Base-by-base conservation (phyloP, 2,329 filamentous ascomycete species). In the Albifimbria verrucaria region DNA sequence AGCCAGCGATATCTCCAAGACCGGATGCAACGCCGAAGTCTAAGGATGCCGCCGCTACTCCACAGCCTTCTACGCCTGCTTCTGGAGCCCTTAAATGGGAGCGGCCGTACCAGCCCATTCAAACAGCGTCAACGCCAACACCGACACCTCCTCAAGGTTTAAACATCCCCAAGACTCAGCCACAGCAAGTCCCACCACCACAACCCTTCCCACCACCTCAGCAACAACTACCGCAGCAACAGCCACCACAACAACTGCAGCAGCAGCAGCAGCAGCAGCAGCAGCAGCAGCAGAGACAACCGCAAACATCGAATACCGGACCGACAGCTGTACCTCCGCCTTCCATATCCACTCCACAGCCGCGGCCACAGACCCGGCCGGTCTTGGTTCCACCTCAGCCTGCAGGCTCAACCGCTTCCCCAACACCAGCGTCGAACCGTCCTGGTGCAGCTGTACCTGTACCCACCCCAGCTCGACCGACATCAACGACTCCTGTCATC, bases 51-150 rank as follows among this genome's bases (percentile, higher is more conserved):
- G 53, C 54, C n/a, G 51, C 57, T 18, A 51, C 60, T 6, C 53
- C 61, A n/a, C 64, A 63, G 42, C 49, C 58, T 25, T 22, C 56
- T 3, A 57, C 62, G 7, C 61, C 64, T 26, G 57, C 58, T 36
- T 60, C 61, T 21, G 64, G 64, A 7, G 54, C 60, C 32, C 53
- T 73, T 18, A 74, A 74, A 51, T 74, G 72, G 72, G 72, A 74
- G 58, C 72, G 71, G 58, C 70, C 72, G 11, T 72, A 74, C 54
- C 71, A 72, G 51, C 71, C 71, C 42, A 65, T 64, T 3, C 62
- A 63, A 11, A 23, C 62, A 20, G 51, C 59, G 43, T 63, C 62
- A 21, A 55, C 61, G 7, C 62, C 63, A 26, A 12, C 46, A n/a
- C 15, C 12, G n/a, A 18, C 24, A 36, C 26, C 24, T 11, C 46